phyloP scores from a whole-genome alignment of 768 basidiomycete genomes.

The Chalciporus pseudorubinellus region DNA sequence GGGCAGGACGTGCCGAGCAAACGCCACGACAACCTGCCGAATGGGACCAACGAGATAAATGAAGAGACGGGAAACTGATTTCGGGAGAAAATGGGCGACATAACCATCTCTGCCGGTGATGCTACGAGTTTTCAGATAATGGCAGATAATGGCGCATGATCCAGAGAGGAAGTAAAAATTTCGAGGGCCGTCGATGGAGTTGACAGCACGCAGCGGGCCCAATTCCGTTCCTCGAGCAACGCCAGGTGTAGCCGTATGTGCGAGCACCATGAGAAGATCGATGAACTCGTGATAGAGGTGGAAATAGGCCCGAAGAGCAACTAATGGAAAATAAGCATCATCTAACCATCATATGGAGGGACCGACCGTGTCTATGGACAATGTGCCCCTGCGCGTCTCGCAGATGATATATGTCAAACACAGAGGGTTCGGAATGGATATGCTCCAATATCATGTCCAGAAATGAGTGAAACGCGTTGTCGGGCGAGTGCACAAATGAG shows the following conservation, averaged over 20 bases:
- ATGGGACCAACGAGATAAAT: conserved; percentile 3
- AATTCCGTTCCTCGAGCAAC: not conserved
- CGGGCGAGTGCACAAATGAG: not conserved
- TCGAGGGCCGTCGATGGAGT: not conserved
- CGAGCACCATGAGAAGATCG: not conserved
- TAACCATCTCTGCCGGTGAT: not conserved
- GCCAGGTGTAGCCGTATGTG: not conserved
- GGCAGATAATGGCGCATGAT: not conserved
- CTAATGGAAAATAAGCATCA: no score
- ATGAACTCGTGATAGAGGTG: not conserved
- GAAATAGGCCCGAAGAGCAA: not conserved
- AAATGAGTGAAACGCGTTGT: not conserved
- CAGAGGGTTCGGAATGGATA: not conserved
- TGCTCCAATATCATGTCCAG: not conserved
- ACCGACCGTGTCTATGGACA: not conserved
- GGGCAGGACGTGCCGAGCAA: not conserved
- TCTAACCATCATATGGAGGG: no score
- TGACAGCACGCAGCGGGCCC: not conserved
- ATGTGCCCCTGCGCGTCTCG: not conserved
- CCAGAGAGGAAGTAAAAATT: conserved; percentile 1
- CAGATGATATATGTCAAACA: not conserved
- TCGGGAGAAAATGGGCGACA: not conserved
- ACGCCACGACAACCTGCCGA: not conserved
- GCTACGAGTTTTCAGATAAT: not conserved
- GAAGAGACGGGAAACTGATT: not conserved